These are phyloP conservation scores for Psidium friedrichsthalianum DNA, from an alignment of 345 rosid species.

Conservation along the genomic window DNA sequence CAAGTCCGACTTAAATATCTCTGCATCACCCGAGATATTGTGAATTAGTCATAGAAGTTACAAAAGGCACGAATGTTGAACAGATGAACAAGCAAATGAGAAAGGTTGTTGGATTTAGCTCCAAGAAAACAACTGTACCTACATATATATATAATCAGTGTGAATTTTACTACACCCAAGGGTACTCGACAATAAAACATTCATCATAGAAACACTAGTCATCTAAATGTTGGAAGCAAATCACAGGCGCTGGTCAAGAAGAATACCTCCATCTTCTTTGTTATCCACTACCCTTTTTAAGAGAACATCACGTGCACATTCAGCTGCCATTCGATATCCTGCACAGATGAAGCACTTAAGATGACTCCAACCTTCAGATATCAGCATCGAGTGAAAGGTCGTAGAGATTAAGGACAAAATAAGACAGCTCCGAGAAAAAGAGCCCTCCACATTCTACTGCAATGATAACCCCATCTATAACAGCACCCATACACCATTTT, in stretches of 20 bases:
- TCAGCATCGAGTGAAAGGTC: neutral
- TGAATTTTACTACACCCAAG: neutral
- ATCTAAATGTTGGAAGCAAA: neutral
- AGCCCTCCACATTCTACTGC: neutral
- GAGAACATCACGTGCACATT: constrained; percentile 78
- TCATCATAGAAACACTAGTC: neutral
- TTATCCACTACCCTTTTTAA: constrained; percentile 60
- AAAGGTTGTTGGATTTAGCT: neutral
- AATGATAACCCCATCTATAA: neutral
- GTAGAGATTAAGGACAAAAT: neutral
- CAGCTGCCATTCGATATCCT: constrained; percentile 96
- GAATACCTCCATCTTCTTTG: constrained; percentile 66
- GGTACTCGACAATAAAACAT: neutral
- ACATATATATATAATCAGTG: neutral
- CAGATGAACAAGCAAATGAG: neutral
- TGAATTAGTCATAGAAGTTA: neutral
- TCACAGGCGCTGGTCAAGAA: neutral
- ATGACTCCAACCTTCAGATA: neutral
- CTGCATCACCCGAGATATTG: constrained; percentile 31
- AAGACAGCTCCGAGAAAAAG: neutral
- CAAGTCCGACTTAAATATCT: constrained; percentile 72
- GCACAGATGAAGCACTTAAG: constrained; percentile 5
- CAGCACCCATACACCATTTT: neutral
- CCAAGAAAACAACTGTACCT: neutral
- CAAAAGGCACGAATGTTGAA: neutral